Conservation (phyloP, 1,139 yeast genomes). For the Protomyces arabidopsidicola region DNA sequence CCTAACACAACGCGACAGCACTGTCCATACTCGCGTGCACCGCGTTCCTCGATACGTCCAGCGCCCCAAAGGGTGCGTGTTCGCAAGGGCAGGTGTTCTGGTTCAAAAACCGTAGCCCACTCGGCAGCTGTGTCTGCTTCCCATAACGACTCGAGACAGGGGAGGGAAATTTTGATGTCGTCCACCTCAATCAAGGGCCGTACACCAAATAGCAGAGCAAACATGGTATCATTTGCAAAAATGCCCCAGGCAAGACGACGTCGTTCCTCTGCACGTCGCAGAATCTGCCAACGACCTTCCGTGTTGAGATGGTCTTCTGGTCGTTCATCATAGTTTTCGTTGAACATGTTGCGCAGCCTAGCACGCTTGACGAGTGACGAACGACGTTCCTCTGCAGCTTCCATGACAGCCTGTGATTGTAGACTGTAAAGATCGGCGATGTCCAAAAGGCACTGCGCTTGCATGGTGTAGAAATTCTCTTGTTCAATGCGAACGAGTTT, state of each 20-base stretch:
- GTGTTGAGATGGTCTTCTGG: slow-evolving; percentile 18
- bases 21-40: slow-evolving; percentile 14
- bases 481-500: slow-evolving; percentile 10
- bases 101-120: slow-evolving; percentile 22
- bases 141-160: slow-evolving; percentile 17
- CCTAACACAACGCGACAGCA: slow-evolving; percentile 16
- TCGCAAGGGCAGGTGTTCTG: slow-evolving; percentile 16
- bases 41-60: slow-evolving; percentile 22
- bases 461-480: slow-evolving; percentile 15
- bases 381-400: slow-evolving; percentile 19
- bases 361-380: slow-evolving; percentile 9
- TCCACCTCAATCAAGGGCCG: slow-evolving; percentile 11
- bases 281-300: slow-evolving; percentile 23
- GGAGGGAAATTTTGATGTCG: slow-evolving; percentile 11
- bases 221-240: slow-evolving; percentile 13
- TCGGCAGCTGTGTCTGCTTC: slow-evolving; percentile 20
- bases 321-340: slow-evolving; percentile 23
- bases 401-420: slow-evolving; percentile 7
- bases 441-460: slow-evolving; percentile 19
- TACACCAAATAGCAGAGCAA: slow-evolving; percentile 12
- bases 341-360: slow-evolving; percentile 5
- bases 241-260: slow-evolving; percentile 23
- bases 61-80: slow-evolving; percentile 23
- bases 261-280: slow-evolving; percentile 21
- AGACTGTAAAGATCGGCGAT: slow-evolving; percentile 18